Evolutionary conservation across 2,329 filamentous ascomycete species (phyloP).

Genomic region (Aspergillus awamori): DNA sequence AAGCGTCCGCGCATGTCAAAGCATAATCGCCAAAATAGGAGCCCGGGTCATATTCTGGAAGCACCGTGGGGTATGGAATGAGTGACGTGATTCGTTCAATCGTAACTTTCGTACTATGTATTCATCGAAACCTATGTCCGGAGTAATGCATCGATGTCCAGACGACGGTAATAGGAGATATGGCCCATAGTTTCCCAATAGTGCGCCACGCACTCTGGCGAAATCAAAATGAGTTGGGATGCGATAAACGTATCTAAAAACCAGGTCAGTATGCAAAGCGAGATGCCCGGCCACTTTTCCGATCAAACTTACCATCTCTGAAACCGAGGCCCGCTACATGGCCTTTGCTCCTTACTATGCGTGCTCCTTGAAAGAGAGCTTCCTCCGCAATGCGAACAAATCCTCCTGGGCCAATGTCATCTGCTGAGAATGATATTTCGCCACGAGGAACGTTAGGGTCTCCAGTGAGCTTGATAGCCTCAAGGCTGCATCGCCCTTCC

Average conservation of each 20-base stretch:
- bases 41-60: neutral
- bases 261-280: slow-evolving; percentile 14
- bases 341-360: slow-evolving; percentile 72
- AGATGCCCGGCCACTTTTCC: neutral
- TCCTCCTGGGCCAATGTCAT: slow-evolving; percentile 71
- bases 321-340: slow-evolving; percentile 79
- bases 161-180: slow-evolving; percentile 48
- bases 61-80: neutral
- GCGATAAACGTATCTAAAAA: slow-evolving; percentile 61
- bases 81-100: slow-evolving; percentile 13
- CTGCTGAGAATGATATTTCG: slow-evolving; percentile 77
- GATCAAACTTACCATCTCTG: slow-evolving; percentile 62
- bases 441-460: slow-evolving; percentile 88
- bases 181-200: slow-evolving; percentile 69
- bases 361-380: slow-evolving; percentile 69
- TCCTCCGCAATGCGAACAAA: slow-evolving; percentile 67
- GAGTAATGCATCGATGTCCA: slow-evolving; percentile 46
- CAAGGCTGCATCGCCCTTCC: slow-evolving; percentile 62
- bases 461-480: slow-evolving; percentile 88
- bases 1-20: neutral
- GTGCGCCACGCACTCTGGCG: slow-evolving; percentile 75
- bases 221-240: slow-evolving; percentile 76
- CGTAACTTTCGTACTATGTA: slow-evolving; percentile 10
- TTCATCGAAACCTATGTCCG: slow-evolving; percentile 24
- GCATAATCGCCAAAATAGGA: slow-evolving; percentile 2